phyloP scores from a whole-genome alignment of 371 early-diverging fungal genomes.

The Zancudomyces culisetae region DNA sequence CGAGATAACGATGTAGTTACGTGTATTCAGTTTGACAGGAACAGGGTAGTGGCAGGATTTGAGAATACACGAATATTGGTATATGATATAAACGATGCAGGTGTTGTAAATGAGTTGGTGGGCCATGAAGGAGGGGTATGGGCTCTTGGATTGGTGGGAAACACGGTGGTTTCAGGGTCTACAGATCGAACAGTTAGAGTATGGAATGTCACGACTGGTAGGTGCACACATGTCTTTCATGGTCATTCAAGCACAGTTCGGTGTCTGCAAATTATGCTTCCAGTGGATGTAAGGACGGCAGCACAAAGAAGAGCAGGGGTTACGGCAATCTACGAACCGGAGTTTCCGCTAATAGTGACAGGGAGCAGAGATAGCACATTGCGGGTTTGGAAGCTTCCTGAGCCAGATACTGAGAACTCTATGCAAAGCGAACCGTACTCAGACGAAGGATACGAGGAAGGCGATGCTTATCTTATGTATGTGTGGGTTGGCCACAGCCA shows the following conservation, averaged over 20 bases:
- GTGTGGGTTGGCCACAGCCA: slow-evolving; percentile 68
- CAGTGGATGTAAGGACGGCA: slow-evolving; percentile 33
- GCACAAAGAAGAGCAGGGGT: slow-evolving; percentile 14
- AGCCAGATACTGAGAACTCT: slow-evolving; percentile 33
- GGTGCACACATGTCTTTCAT: slow-evolving; percentile 66
- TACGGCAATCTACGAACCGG: slow-evolving; percentile 34
- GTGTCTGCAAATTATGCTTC: slow-evolving; percentile 71
- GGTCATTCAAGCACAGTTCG: slow-evolving; percentile 95
- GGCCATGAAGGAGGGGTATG: slow-evolving; percentile 98
- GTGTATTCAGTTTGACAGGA: slow-evolving; percentile 81
- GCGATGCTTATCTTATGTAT: slow-evolving; percentile 47
- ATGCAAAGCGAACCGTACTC: slow-evolving; percentile 4
- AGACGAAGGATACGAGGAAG: slow-evolving; percentile 1
- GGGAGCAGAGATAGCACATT: slow-evolving; percentile 93
- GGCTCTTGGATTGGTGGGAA: slow-evolving; percentile 80
- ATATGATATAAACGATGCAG: slow-evolving; percentile 64
- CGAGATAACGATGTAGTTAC: slow-evolving; percentile 75
- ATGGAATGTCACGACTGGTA: slow-evolving; percentile 86
- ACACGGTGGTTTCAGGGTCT: slow-evolving; percentile 87
- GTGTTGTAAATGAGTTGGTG: slow-evolving; percentile 36
- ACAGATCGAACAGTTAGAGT: slow-evolving; percentile 93
- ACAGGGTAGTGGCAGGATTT: slow-evolving; percentile 80
- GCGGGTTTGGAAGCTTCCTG: slow-evolving; percentile 84
- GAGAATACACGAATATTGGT: slow-evolving; percentile 75
- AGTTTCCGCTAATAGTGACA: slow-evolving; percentile 65